These are phyloP conservation scores for Cochlearia excelsa DNA, from an alignment of 345 rosid genomes.

Conservation along the genomic window DNA sequence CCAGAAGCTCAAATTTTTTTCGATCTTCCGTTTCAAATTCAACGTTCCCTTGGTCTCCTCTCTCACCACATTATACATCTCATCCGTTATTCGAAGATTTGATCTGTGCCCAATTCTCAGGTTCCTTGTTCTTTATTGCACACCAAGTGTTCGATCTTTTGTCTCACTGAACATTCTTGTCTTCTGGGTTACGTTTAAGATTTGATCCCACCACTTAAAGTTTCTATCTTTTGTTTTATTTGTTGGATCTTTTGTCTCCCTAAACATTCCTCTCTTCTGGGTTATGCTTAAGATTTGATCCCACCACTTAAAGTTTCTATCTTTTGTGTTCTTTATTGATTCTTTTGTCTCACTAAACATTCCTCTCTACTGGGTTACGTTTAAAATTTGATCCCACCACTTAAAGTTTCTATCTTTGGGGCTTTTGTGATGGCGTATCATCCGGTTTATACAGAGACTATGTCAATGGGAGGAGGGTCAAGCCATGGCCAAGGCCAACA, in stretches of 20 bases:
- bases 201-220: constrained; percentile 20
- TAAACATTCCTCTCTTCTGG: neutral
- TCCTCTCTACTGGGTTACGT: constrained; percentile 4
- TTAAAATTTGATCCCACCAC: constrained; percentile 11
- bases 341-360: constrained; percentile 8
- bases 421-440: constrained; percentile 42
- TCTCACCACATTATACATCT: constrained; percentile 19
- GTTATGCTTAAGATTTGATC: constrained; percentile 18
- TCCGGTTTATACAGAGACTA: constrained; percentile 38
- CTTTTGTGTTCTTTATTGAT: neutral
- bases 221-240: neutral
- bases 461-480: constrained; percentile 73
- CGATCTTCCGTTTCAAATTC: constrained; percentile 31
- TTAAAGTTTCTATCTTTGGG: constrained; percentile 19
- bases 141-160: constrained; percentile 22
- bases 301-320: constrained; percentile 17
- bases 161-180: no score
- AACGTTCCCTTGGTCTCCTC: constrained; percentile 21
- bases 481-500: constrained; percentile 58
- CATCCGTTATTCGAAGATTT: neutral
- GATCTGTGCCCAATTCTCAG: neutral
- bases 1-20: constrained; percentile 20
- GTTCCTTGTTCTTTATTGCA: constrained; percentile 12
- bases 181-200: constrained; percentile 9
- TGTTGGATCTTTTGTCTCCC: no score